Percentiles rank a stretch among this genome's conserved stretches.
These are phyloP conservation scores for Bacidia gigantensis DNA, from an alignment of 495 filamentous ascomycete species.

Conservation along the genomic window DNA sequence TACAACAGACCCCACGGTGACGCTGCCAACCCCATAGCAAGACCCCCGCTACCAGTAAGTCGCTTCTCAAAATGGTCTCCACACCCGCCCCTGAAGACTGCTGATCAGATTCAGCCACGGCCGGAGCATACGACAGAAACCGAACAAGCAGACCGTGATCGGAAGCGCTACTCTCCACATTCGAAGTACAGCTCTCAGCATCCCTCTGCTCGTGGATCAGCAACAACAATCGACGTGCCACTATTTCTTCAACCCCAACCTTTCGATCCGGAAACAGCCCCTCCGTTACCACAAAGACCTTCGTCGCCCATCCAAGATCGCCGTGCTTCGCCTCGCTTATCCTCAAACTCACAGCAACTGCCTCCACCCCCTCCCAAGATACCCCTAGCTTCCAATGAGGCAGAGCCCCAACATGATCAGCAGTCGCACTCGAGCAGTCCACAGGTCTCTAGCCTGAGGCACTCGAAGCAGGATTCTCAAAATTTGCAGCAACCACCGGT, in stretches of 20 bases:
- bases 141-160: background rate
- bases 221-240: constrained; percentile 16
- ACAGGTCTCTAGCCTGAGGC: too few relatives aligned
- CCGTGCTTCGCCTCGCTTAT: background rate
- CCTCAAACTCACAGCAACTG: constrained; percentile 13
- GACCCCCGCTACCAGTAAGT: constrained; percentile 29
- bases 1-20: constrained; percentile 21
- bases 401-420: too few relatives aligned
- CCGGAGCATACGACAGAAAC: background rate
- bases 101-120: background rate
- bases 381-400: constrained; percentile 12
- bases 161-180: background rate
- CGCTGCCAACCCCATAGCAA: background rate
- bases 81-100: background rate
- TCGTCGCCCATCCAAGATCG: constrained; percentile 8
- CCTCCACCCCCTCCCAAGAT: constrained; percentile 33
- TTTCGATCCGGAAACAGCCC: constrained; percentile 11
- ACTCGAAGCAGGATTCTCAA: background rate
- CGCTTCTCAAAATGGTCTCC: background rate
- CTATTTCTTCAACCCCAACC: constrained; percentile 14
- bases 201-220: constrained; percentile 11
- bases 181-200: constrained; percentile 7
- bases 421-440: background rate
- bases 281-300: constrained; percentile 9
- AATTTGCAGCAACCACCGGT: constrained; percentile 5